Evolutionary conservation across 257 asterid species (phyloP), one percentile per base, ranked within the genome.

Genomic region (Thymus quinquecostatus): DNA sequence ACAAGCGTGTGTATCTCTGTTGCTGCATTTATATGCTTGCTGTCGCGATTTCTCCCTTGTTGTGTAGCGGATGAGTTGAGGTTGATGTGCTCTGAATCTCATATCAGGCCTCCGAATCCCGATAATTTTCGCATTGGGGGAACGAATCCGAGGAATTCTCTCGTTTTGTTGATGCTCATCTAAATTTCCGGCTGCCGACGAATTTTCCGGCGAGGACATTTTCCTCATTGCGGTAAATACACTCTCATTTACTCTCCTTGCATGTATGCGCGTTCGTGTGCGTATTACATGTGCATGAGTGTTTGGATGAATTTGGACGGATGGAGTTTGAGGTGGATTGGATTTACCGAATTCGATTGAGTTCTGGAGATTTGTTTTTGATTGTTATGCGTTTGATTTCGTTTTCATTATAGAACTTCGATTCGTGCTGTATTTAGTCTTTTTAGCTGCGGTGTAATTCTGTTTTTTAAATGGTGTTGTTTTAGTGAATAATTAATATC

Each of bases 151-250:
- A 48, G 69, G 74, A 56, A 54, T 48, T 14, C 57, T 68, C 53
- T 65, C 21, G 21, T 21, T 75, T 76, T 80, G 74, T 76, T 80
- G 84, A 72, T 80, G 79, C 77, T 80, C 79, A 69, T 72, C 76
- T 79, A 62, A 75, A 47, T 67, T 67, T 50, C 51, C 73, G 45
- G 66, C 63, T 9, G 58, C 77, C 70, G 68, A 41, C 44, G 41
- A 55, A 67, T 61, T 60, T 40, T 70, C 34, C 43, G 82, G 80
- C 70, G 49, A 71, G 48, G 69, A 53, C 30, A 44, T 56, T 14
- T 12, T 53, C 60, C 59, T 72, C 68, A 41, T 48, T 14, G 70
- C 47, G 8, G n/a, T 38, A 6, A 40, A 14, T 7, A 50, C 10
- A 3, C 29, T 60, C 62, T 30, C 21, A 21, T 21, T 21, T 21